Conservation (phyloP, 163 green algal species). For the Volvox carteri region DNA sequence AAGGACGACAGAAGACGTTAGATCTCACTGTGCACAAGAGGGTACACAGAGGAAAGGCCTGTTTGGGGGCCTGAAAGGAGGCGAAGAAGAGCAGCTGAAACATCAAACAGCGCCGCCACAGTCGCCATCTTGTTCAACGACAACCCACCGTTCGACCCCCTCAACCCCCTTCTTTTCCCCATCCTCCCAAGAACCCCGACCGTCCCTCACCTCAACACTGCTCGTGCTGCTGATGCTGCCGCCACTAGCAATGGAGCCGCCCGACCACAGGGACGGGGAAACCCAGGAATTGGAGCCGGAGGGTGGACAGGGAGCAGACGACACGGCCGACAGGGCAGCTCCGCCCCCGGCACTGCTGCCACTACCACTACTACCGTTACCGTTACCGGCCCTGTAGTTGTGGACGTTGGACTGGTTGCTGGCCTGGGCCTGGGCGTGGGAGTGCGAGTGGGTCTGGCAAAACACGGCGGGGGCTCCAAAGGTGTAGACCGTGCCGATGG, state of each 20-base stretch:
- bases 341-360: constrained; percentile 39
- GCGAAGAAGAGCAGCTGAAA: too few species aligned
- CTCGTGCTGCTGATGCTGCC: neutral
- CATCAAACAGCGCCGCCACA: too few species aligned
- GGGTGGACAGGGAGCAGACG: neutral
- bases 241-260: neutral
- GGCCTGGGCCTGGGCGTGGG: too few species aligned
- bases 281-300: constrained; percentile 34
- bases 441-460: constrained; percentile 72
- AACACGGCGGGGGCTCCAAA: constrained; percentile 95
- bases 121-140: too few species aligned
- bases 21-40: too few species aligned
- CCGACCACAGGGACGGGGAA: constrained; percentile 1
- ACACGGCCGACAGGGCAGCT: neutral
- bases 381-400: too few species aligned
- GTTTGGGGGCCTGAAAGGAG: too few species aligned
- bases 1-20: too few species aligned
- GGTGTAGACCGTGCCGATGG: constrained; percentile 88
- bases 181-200: neutral
- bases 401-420: too few species aligned
- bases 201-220: constrained; percentile 6
- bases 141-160: too few species aligned
- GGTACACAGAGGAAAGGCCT: too few species aligned
- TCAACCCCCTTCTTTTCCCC: neutral
- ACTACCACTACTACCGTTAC: too few species aligned